Evolutionary conservation across 768 basidiomycete species (phyloP).

Genomic region (Leccinum broughii): DNA sequence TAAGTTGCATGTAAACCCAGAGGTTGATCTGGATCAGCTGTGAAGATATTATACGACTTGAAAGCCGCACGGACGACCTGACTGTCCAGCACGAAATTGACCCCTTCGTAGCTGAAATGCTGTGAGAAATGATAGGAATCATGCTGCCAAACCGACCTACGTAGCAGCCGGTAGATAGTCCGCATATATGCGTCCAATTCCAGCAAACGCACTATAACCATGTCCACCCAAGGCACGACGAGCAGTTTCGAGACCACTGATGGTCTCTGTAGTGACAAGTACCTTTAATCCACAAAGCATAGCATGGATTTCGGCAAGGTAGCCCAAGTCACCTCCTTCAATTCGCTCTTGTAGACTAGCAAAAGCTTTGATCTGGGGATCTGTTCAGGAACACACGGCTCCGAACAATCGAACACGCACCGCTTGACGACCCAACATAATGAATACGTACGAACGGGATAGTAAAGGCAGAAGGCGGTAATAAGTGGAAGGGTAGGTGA

Average conservation of each 20-base stretch:
- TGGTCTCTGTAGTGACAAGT: constrained; percentile 50
- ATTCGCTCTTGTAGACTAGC: constrained; percentile 49
- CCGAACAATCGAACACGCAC: constrained; percentile 36
- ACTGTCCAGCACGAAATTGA: constrained; percentile 74
- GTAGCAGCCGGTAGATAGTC: constrained; percentile 66
- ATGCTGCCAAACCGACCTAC: constrained; percentile 36
- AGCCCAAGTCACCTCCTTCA: constrained; percentile 54
- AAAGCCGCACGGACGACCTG: constrained; percentile 74
- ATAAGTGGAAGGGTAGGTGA: constrained; percentile 72
- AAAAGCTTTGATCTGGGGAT: constrained; percentile 48
- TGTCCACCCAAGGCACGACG: constrained; percentile 77
- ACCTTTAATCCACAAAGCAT: constrained; percentile 70
- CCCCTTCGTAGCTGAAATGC: constrained; percentile 63
- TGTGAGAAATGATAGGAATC: not conserved
- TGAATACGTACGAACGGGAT: constrained; percentile 67
- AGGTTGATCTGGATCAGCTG: constrained; percentile 17
- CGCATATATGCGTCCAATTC: constrained; percentile 63
- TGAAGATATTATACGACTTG: constrained; percentile 55
- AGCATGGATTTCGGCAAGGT: constrained; percentile 73
- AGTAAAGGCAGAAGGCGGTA: constrained; percentile 72
- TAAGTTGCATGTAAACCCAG: constrained; percentile 37
- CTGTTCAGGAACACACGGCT: not conserved
- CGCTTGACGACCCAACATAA: constrained; percentile 59
- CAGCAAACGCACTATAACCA: constrained; percentile 69
- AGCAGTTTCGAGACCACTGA: constrained; percentile 62